Evolutionary conservation across 176 grass and related monocot genomes (phyloP), one percentile per base, ranked within the genome.

Genomic region (Metroxylon sagu): DNA sequence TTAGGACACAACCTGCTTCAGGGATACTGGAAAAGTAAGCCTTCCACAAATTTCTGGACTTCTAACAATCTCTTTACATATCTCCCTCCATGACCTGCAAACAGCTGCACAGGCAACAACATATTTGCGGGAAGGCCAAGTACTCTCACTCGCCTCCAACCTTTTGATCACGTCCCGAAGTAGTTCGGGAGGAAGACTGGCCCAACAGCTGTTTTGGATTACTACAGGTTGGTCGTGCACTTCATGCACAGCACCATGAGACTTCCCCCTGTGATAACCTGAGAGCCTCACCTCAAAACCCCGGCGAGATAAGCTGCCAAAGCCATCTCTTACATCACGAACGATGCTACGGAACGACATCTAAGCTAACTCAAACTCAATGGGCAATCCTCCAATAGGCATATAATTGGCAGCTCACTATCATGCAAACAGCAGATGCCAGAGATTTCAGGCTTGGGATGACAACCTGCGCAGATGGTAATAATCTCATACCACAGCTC

Each of bases 311-410:
- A 93, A 68, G 56, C 80, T 93, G 57, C 88, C 83, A 19, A 93
- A 68, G 74, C 88, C 81, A 50, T 93, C 88, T 70, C 60, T 93
- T 62, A 87, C 62, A 80, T 93, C 88, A 50, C 51, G 80, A 64
- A 93, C 69, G 76, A 93, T 78, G 67, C 80, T 93, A 60, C 74
- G 74, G 54, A 87, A 83, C 25, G 83, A 93, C 88, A 93, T 93
- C 26, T 63, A 60, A 19, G 16, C 26, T 10, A 43, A 10, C 35
- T 10, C 35, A 43, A 43, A 14, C 35, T 43, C 35, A 43, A 35
- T 6, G 12, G 35, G 12, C 35, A 39, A 12, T 39, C 35, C 35
- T 39, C 35, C 35, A 39, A 43, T 10, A 43, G 35, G 35, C 35
- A 43, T 43, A 43, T 43, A 43, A 43, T 43, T 43, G 35, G 35